Evolutionary conservation across 2,329 filamentous ascomycete species (phyloP).

Genomic region (Xylariales sp.): DNA sequence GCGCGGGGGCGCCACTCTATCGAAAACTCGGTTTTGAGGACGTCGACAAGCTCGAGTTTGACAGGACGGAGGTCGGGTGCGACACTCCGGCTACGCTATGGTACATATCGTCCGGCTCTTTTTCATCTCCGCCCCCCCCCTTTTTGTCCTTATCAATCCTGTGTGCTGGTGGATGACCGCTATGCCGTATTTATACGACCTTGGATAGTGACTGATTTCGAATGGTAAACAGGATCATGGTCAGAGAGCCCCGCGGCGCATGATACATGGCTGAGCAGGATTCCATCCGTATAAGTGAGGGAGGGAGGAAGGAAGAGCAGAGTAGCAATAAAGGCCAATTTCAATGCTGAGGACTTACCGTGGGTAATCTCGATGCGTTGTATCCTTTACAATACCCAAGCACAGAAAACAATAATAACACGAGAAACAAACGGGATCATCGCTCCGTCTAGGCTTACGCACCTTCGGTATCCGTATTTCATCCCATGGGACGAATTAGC

Average conservation of each 20-base stretch:
- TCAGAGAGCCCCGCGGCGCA: conserved; percentile 19
- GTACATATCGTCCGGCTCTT: conserved; percentile 8
- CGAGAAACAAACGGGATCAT: background rate
- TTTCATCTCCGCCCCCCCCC: background rate
- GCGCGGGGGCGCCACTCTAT: conserved; percentile 42
- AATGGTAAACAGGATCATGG: conserved; percentile 17
- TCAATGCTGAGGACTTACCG: background rate
- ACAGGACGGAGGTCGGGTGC: conserved; percentile 24
- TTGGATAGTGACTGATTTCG: conserved; percentile 4
- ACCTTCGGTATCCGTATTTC: background rate
- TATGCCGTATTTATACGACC: background rate
- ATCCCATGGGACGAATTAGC: background rate
- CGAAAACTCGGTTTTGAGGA: conserved; percentile 38
- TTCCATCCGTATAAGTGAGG: too few species aligned
- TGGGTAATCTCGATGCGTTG: background rate
- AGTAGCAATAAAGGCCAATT: background rate
- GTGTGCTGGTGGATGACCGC: background rate
- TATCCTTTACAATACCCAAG: background rate
- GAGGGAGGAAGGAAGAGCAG: too few species aligned
- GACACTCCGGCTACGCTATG: conserved; percentile 16
- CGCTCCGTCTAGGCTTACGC: too few species aligned
- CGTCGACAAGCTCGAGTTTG: conserved; percentile 42
- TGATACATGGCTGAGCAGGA: background rate
- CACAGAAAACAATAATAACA: background rate
- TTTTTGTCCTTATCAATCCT: background rate